phyloP scores from a whole-genome alignment of 2,329 filamentous ascomycete genomes.

The Cadophora luteo-olivacea region DNA sequence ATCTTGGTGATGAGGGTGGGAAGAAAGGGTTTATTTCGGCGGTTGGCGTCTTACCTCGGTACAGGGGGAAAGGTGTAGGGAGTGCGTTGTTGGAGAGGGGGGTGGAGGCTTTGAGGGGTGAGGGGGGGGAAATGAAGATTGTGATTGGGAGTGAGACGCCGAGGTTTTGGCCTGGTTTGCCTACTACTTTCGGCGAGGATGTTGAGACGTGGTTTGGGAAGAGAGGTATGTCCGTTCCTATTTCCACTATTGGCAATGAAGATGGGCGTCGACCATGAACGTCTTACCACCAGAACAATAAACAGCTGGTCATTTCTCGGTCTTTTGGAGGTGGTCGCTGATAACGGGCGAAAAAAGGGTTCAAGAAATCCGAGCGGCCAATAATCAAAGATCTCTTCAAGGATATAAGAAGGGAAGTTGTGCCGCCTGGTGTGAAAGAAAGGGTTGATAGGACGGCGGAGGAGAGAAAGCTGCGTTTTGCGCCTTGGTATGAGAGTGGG shows the following conservation, averaged over 20 bases:
- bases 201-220: neutral
- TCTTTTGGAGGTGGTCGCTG: no score
- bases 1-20: neutral
- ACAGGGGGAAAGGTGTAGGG: neutral
- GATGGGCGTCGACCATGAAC: no score
- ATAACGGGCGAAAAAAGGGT: no score
- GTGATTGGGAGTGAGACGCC: slow-evolving; percentile 5
- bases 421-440: neutral
- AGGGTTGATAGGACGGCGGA: neutral
- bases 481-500: neutral
- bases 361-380: neutral
- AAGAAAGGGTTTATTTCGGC: neutral
- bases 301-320: no score
- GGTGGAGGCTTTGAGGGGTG: neutral
- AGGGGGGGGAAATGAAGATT: neutral
- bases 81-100: neutral
- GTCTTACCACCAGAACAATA: no score
- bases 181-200: neutral
- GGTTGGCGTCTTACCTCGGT: neutral
- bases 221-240: neutral
- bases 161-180: slow-evolving; percentile 5
- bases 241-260: no score
- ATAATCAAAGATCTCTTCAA: neutral
- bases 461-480: neutral
- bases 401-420: neutral